Percentiles rank a stretch among this genome's conserved stretches.
Evolutionary conservation across 768 basidiomycete genomes (phyloP).

Genomic region (Suillus subalutaceus): DNA sequence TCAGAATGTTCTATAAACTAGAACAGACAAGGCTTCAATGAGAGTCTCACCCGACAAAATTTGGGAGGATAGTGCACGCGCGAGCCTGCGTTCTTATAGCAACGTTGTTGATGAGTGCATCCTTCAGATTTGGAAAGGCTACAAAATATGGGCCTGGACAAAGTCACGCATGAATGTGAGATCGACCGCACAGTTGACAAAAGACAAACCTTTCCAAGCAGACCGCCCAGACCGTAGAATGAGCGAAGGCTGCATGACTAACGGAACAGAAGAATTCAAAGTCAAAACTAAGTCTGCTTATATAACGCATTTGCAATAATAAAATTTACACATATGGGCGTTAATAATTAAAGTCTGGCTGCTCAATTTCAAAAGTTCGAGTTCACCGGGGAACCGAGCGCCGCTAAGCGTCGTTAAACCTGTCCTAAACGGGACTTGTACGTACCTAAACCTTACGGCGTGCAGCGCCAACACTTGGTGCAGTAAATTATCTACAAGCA

Average conservation of each 20-base stretch:
- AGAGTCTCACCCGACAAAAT: slow-evolving; percentile 84
- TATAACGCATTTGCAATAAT: not conserved
- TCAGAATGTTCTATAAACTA: not conserved
- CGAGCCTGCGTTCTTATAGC: slow-evolving; percentile 89
- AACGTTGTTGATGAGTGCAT: slow-evolving; percentile 79
- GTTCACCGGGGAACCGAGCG: too few relatives aligned
- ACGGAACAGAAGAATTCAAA: not conserved
- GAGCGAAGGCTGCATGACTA: slow-evolving; percentile 63
- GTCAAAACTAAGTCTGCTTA: not conserved
- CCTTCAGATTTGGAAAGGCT: slow-evolving; percentile 84
- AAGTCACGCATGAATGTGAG: not conserved
- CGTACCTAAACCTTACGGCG: too few relatives aligned
- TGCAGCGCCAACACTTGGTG: too few relatives aligned
- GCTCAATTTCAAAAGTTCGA: too few relatives aligned
- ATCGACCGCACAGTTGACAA: not conserved
- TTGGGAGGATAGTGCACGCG: slow-evolving; percentile 91
- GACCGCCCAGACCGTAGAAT: slow-evolving; percentile 67
- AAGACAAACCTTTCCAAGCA: slow-evolving; percentile 76
- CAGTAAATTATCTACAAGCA: too few relatives aligned
- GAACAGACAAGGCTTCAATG: not conserved
- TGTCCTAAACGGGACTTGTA: too few relatives aligned
- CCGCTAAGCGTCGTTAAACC: too few relatives aligned
- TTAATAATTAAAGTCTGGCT: not conserved
- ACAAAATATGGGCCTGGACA: slow-evolving; percentile 88
- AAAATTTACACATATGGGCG: not conserved